Evolutionary conservation across 768 basidiomycete genomes (phyloP).

Genomic region (Suillus bovinus): DNA sequence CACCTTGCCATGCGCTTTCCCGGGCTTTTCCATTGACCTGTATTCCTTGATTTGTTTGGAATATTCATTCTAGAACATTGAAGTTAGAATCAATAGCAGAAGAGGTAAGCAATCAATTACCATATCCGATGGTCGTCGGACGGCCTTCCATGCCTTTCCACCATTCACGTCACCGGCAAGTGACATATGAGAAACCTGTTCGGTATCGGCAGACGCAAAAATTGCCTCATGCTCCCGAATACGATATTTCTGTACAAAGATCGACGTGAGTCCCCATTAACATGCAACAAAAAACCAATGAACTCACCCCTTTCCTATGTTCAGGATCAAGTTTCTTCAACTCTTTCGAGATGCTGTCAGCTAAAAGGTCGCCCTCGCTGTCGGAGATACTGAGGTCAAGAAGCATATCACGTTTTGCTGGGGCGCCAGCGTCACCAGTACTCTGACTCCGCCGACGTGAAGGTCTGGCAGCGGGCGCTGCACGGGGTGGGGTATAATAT

Average conservation of each 20-base stretch:
- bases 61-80: slow-evolving; percentile 78
- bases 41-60: slow-evolving; percentile 87
- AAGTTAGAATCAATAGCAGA: slow-evolving; percentile 2
- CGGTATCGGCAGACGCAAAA: slow-evolving; percentile 74
- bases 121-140: slow-evolving; percentile 93
- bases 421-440: slow-evolving; percentile 67
- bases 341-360: slow-evolving; percentile 74
- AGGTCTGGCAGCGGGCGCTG: slow-evolving; percentile 43
- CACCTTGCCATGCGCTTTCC: slow-evolving; percentile 87
- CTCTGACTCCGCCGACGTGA: slow-evolving; percentile 73
- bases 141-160: slow-evolving; percentile 83
- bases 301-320: slow-evolving; percentile 25
- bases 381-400: slow-evolving; percentile 41
- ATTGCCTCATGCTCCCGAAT: slow-evolving; percentile 81
- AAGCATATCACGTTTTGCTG: slow-evolving; percentile 34
- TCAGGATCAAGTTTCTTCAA: slow-evolving; percentile 55
- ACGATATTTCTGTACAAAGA: slow-evolving; percentile 64
- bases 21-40: slow-evolving; percentile 70
- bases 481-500: slow-evolving; percentile 34
- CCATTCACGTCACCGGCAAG: slow-evolving; percentile 81
- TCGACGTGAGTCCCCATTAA: slow-evolving; percentile 10
- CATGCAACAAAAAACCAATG: slow-evolving; percentile 7
- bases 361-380: slow-evolving; percentile 53
- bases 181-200: slow-evolving; percentile 68
- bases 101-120: slow-evolving; percentile 41